A percentile compares a stretch with the other conserved stretches of the same genome.
Evolutionary conservation across 371 early-diverging fungal genomes (phyloP).

Genomic region (Mucor lusitanicus): DNA sequence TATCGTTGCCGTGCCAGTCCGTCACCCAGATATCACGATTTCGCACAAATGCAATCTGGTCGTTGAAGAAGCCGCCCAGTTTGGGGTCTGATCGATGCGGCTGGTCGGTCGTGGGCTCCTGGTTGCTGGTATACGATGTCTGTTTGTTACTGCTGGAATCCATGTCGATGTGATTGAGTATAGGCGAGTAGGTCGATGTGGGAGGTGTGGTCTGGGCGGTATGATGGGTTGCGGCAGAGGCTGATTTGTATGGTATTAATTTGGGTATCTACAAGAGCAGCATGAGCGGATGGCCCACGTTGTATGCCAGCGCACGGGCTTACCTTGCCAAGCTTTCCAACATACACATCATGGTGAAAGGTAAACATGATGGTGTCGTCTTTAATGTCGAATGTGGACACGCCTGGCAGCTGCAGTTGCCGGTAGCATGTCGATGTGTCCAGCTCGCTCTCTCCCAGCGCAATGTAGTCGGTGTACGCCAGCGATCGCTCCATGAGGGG

Average conservation of each 20-base stretch:
- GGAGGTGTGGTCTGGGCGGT: background rate
- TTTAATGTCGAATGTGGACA: slow-evolving; percentile 1
- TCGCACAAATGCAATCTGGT: slow-evolving; percentile 63
- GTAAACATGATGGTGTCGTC: slow-evolving; percentile 12
- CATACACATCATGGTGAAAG: slow-evolving; percentile 8
- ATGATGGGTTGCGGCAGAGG: background rate
- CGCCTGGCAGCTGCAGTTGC: slow-evolving; percentile 7
- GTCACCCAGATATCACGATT: slow-evolving; percentile 70
- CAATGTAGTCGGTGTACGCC: slow-evolving; percentile 22
- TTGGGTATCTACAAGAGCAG: slow-evolving; percentile 16
- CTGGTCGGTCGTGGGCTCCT: background rate
- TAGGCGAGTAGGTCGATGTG: background rate
- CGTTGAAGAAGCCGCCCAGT: slow-evolving; percentile 53
- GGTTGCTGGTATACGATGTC: background rate
- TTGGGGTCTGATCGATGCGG: slow-evolving; percentile 52
- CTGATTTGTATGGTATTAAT: slow-evolving; percentile 7
- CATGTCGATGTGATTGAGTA: background rate
- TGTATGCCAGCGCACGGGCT: background rate
- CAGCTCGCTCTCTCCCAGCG: background rate
- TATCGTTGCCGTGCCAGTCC: slow-evolving; percentile 58
- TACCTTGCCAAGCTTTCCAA: slow-evolving; percentile 16
- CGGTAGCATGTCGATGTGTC: background rate
- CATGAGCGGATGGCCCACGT: no score
- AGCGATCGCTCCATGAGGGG: background rate
- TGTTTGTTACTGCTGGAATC: background rate